Evolutionary conservation across 140 eudicot species (phyloP).

Genomic region (Oenanthe javanica): DNA sequence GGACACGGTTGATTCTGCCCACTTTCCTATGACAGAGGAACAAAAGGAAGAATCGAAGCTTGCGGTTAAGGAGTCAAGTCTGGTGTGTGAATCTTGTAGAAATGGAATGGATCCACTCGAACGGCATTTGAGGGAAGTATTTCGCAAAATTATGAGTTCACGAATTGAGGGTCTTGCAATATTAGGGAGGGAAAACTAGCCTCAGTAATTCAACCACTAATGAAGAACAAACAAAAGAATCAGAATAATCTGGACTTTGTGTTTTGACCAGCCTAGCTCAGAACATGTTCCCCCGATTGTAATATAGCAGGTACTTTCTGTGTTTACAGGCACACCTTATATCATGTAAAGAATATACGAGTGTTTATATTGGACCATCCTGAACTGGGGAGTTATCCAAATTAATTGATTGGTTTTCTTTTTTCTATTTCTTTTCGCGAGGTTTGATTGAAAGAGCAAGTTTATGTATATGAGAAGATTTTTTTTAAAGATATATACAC

Average conservation of each 20-base stretch:
- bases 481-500: not conserved
- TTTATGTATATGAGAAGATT: not conserved
- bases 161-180: constrained; percentile 67
- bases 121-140: constrained; percentile 53
- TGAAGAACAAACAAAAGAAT: constrained; percentile 16
- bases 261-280: constrained; percentile 5
- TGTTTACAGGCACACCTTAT: constrained; percentile 11
- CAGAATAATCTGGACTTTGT: constrained; percentile 2
- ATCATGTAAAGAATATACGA: constrained; percentile 8
- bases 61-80: constrained; percentile 37
- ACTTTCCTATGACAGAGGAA: constrained; percentile 63
- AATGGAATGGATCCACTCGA: constrained; percentile 58
- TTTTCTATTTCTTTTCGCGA: not conserved
- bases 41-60: constrained; percentile 56
- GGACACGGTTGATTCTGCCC: constrained; percentile 63
- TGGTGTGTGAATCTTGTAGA: constrained; percentile 40
- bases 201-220: constrained; percentile 9
- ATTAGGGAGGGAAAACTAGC: constrained; percentile 29
- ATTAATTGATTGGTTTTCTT: not conserved
- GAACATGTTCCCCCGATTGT: not conserved
- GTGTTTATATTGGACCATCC: constrained; percentile 10
- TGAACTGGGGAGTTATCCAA: not conserved
- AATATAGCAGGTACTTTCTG: constrained; percentile 18
- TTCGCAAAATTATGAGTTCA: constrained; percentile 60
- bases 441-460: not conserved